Base-by-base conservation (phyloP, 345 rosid genomes). In the Odontarrhena argentea region DNA sequence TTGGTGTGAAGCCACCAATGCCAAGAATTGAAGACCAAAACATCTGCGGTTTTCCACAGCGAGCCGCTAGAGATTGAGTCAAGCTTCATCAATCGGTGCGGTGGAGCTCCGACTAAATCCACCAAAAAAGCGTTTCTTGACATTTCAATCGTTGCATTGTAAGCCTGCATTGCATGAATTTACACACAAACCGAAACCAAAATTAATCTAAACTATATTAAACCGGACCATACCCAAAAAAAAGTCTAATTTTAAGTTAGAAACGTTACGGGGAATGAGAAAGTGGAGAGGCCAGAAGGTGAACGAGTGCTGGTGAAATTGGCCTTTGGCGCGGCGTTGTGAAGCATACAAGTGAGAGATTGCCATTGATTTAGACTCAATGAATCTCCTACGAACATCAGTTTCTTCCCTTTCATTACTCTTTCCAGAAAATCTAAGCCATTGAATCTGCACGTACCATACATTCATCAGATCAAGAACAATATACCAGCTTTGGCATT, bases 1-100 rank as follows among this genome's bases (percentile, higher is more conserved):
- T 78, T 87, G 0, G 83, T 77, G 66, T 92, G 98, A 60, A 85
- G 88, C 98, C 98, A 92, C 98, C 96, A 92, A 54, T 92, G 98
- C 98, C 98, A 92, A 2, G 95, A 57, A 45, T 92, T 76, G 76
- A 89, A 92, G 53, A 92, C 24, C 76, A 92, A 61, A 28, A 81
- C 71, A 65, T 89, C 88, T 15, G 60, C 78, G 0, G 63, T 77
- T 65, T 65, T 76, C 98, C 96, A 92, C 4, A 78, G 35, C 6
- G 72, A 48, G 22, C 83, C 91, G 35, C 78, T 61, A 30, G 76
- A 51, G 56, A 89, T 85, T 1, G 98, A 86, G 47, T 81, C 70
- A 0, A 86, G 87, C 37, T 78, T 84, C 5, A 92, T 76, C 65
- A 87, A 68, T 47, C 81, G 75, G 0, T 45, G 55, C 1, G 67